Percentiles rank a stretch among this genome's conserved stretches.
phyloP scores from a whole-genome alignment of 139 green algal species.

The Chlamydomonas schloesseri region DNA sequence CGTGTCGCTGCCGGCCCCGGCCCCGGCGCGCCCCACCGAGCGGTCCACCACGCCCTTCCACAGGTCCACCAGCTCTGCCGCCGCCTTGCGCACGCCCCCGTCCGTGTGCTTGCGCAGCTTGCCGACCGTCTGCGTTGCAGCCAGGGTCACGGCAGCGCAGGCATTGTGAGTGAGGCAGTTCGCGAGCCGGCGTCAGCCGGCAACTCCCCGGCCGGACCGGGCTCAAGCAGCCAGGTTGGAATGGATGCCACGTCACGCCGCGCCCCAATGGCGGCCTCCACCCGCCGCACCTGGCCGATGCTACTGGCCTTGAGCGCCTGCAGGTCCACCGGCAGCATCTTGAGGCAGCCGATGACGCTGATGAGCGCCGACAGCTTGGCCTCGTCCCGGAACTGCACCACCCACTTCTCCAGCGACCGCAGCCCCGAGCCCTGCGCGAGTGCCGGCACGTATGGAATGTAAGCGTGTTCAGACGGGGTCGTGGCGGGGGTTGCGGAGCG shows the following conservation, averaged over 20 bases:
- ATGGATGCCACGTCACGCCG: no score
- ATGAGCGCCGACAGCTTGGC: not conserved
- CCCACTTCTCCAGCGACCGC: conserved; percentile 24
- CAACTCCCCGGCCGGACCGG: no score
- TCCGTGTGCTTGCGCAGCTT: conserved; percentile 46
- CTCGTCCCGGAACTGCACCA: conserved; percentile 22
- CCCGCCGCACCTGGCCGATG: conserved; percentile 29
- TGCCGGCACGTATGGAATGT: no score
- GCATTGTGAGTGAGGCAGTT: no score
- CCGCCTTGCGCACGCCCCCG: not conserved
- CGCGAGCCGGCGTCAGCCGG: no score
- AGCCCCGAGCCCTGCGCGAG: conserved; percentile 5
- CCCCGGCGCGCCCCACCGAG: not conserved
- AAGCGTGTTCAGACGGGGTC: no score
- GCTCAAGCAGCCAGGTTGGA: no score
- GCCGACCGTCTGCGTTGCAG: conserved; percentile 25
- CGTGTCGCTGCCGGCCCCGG: no score
- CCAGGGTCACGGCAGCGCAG: no score
- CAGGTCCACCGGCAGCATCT: conserved; percentile 32
- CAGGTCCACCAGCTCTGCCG: conserved; percentile 24
- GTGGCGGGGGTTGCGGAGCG: not conserved
- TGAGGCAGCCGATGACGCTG: conserved; percentile 14
- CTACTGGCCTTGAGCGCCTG: conserved; percentile 28
- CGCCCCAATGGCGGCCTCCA: no score
- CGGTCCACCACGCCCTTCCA: conserved; percentile 41